Conservation (phyloP, 163 green algal genomes). For the Volvox carteri region DNA sequence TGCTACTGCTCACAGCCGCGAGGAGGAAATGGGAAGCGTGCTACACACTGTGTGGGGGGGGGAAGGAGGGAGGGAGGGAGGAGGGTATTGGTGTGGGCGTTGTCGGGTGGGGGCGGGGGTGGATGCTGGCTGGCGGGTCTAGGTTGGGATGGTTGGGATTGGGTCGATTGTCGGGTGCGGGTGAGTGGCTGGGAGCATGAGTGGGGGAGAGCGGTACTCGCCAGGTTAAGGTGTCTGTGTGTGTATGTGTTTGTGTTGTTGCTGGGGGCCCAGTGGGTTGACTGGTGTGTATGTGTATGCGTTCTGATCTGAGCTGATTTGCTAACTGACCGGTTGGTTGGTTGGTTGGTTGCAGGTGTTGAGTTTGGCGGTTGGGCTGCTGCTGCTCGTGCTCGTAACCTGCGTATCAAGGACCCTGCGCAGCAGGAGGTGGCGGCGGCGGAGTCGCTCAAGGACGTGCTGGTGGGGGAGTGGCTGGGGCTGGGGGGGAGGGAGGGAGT, state of each 20-base stretch:
- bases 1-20: not conserved
- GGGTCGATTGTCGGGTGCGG: too few relatives aligned
- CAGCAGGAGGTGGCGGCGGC: slow-evolving; percentile 39
- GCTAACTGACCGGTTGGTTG: not conserved
- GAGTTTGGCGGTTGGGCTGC: slow-evolving; percentile 39
- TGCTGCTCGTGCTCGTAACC: not conserved
- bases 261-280: too few relatives aligned
- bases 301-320: not conserved
- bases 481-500: not conserved
- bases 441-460: slow-evolving; percentile 53
- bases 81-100: too few relatives aligned
- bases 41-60: too few relatives aligned
- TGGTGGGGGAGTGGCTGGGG: slow-evolving; percentile 38
- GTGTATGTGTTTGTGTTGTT: not conserved
- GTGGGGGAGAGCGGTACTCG: too few relatives aligned
- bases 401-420: slow-evolving; percentile 25
- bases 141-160: too few relatives aligned
- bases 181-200: too few relatives aligned
- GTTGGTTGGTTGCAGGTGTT: slow-evolving; percentile 1
- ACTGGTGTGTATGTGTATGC: not conserved
- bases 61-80: too few relatives aligned
- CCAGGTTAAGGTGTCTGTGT: not conserved
- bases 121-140: too few relatives aligned
- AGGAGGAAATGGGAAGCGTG: too few relatives aligned
- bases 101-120: too few relatives aligned